phyloP scores from a whole-genome alignment of 345 rosid genomes.

The Lepidium africanum region DNA sequence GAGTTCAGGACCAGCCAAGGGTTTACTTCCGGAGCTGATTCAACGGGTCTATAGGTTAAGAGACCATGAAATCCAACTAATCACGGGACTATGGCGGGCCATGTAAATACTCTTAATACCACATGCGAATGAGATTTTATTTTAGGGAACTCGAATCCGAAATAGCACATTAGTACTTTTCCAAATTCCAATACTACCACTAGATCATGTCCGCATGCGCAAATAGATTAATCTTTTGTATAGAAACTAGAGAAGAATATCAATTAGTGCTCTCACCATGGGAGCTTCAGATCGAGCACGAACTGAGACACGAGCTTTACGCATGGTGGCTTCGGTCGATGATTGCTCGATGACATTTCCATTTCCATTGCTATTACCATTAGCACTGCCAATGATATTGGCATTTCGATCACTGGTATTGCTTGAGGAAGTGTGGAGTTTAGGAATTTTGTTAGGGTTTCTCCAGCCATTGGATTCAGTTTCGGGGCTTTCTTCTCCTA shows the following conservation, averaged over 20 bases:
- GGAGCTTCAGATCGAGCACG: conserved; percentile 83
- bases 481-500: conserved; percentile 58
- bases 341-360: conserved; percentile 44
- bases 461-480: conserved; percentile 58
- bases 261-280: conserved; percentile 11
- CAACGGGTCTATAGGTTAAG: too few relatives aligned
- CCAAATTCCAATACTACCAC: too few relatives aligned
- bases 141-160: too few relatives aligned
- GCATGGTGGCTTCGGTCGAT: conserved; percentile 72
- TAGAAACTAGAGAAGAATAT: background rate
- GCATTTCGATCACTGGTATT: background rate
- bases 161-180: too few relatives aligned
- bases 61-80: too few relatives aligned
- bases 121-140: too few relatives aligned
- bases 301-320: conserved; percentile 98
- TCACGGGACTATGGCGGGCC: too few relatives aligned
- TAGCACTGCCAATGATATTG: background rate
- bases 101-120: too few relatives aligned
- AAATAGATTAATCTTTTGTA: background rate
- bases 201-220: too few relatives aligned
- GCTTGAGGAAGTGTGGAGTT: conserved; percentile 24
- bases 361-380: background rate
- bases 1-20: too few relatives aligned
- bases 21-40: too few relatives aligned
- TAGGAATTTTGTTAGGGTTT: conserved; percentile 52